Evolutionary conservation across 2,329 filamentous ascomycete genomes (phyloP).

Genomic region (Leptosphaerulina australis): DNA sequence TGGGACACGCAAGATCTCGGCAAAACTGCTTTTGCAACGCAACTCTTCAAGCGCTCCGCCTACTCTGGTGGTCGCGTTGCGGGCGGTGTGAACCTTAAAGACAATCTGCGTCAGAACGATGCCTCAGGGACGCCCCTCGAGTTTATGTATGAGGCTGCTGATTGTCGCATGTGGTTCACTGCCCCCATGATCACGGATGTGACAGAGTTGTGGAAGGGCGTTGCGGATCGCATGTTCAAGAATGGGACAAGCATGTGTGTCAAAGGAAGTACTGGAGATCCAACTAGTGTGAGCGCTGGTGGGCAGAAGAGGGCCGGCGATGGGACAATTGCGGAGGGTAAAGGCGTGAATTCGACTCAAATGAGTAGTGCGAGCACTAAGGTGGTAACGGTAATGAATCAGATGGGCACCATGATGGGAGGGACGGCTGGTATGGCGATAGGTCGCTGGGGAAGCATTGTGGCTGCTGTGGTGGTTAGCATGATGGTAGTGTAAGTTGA

Average conservation of each 20-base stretch:
- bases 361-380: neutral
- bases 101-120: conserved; percentile 48
- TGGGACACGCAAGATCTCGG: conserved; percentile 40
- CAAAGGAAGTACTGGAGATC: conserved; percentile 37
- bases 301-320: conserved; percentile 40
- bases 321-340: conserved; percentile 18
- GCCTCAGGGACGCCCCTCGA: conserved; percentile 48
- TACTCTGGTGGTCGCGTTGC: conserved; percentile 32
- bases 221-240: conserved; percentile 46
- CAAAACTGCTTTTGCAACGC: conserved; percentile 42
- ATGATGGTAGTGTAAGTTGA: conserved; percentile 4
- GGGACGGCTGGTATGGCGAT: conserved; percentile 1
- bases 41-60: conserved; percentile 41
- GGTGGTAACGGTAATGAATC: neutral
- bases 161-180: conserved; percentile 51
- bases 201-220: conserved; percentile 47
- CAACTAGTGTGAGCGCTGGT: conserved; percentile 38
- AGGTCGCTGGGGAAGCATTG: neutral
- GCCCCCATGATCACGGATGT: conserved; percentile 45
- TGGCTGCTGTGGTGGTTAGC: conserved; percentile 1
- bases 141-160: conserved; percentile 51
- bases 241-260: conserved; percentile 36
- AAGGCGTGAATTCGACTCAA: neutral
- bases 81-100: conserved; percentile 46
- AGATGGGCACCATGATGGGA: conserved; percentile 1